A percentile compares a stretch with the other conserved stretches of the same genome.
These are phyloP conservation scores for Cryphonectria parasitica DNA, from an alignment of 2,329 filamentous ascomycete species.

Conservation along the genomic window DNA sequence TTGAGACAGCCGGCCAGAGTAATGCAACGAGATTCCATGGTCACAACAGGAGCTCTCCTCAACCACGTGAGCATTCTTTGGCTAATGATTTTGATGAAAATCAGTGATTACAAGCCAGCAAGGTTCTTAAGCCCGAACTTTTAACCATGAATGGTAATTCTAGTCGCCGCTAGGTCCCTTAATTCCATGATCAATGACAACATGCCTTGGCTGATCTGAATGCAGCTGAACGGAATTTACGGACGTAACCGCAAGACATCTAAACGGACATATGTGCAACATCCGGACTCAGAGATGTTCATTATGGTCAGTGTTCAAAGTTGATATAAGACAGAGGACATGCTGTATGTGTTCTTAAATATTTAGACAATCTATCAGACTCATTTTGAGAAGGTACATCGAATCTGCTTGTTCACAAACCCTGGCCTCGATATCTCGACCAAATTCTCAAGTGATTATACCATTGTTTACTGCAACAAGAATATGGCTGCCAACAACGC, in stretches of 20 bases:
- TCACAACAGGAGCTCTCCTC: background rate
- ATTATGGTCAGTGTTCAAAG: background rate
- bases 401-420: background rate
- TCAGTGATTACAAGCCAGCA: background rate
- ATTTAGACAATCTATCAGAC: background rate
- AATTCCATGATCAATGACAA: background rate
- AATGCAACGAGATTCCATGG: background rate
- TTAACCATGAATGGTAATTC: background rate
- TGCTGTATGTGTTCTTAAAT: background rate
- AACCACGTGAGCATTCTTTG: background rate
- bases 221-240: background rate
- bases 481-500: constrained; percentile 26
- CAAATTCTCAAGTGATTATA: background rate
- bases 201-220: background rate
- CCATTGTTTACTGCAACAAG: no score
- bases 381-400: background rate
- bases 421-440: background rate
- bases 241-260: background rate
- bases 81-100: no score
- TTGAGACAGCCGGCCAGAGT: background rate
- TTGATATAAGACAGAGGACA: background rate
- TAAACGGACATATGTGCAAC: background rate
- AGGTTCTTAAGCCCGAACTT: background rate
- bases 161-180: background rate
- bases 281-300: background rate